phyloP scores from a whole-genome alignment of 768 basidiomycete species.

The Hypsizygus marmoreus region DNA sequence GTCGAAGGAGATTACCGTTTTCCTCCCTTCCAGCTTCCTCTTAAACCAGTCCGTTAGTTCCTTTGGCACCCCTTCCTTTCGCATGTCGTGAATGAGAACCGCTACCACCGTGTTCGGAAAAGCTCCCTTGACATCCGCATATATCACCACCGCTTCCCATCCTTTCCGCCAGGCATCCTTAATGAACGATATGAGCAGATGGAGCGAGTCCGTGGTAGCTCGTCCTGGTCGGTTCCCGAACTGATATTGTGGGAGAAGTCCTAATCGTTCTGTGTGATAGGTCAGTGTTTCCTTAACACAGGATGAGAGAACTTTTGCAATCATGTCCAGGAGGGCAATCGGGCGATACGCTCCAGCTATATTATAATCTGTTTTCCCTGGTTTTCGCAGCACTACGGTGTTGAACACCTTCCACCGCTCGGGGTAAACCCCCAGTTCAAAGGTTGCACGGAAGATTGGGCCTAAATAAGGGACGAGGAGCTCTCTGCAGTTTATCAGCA shows the following conservation, averaged over 20 bases:
- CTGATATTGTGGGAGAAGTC: conserved; percentile 24
- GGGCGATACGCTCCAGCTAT: conserved; percentile 33
- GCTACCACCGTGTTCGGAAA: conserved; percentile 32
- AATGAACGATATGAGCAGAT: conserved; percentile 29
- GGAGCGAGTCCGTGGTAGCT: conserved; percentile 31
- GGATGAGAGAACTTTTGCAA: conserved; percentile 18
- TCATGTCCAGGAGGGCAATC: conserved; percentile 29
- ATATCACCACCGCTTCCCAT: conserved; percentile 29
- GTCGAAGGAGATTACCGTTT: background rate
- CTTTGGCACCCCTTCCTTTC: conserved; percentile 21
- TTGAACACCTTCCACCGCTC: conserved; percentile 21
- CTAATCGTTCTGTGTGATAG: conserved; percentile 4
- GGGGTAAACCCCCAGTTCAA: conserved; percentile 26
- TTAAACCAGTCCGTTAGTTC: conserved; percentile 18
- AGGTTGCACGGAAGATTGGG: conserved; percentile 28
- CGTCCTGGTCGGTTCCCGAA: conserved; percentile 28
- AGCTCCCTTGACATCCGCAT: conserved; percentile 39
- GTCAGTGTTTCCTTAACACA: conserved; percentile 22
- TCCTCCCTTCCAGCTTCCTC: background rate
- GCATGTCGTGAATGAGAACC: conserved; percentile 27
- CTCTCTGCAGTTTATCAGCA: conserved; percentile 26
- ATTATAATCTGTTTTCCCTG: conserved; percentile 34
- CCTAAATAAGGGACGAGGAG: conserved; percentile 25
- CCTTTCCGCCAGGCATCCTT: conserved; percentile 36
- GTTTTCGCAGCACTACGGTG: conserved; percentile 35